These are phyloP conservation scores for Debaryomycetaceae sp. DNA, from an alignment of 1,139 yeast species.

Conservation along the genomic window DNA sequence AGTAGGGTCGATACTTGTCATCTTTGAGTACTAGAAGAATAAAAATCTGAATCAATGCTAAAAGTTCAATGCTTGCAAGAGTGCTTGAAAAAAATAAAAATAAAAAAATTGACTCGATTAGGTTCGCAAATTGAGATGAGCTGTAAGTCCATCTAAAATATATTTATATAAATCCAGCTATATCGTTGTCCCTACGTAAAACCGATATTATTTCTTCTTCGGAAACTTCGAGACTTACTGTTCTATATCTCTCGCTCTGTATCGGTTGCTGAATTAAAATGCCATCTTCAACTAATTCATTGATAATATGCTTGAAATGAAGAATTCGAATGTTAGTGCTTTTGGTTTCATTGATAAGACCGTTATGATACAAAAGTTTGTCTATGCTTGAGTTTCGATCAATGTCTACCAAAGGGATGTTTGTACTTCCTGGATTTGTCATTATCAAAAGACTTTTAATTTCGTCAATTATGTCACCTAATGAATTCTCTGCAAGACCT, in stretches of 20 bases:
- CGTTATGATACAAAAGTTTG: conserved; percentile 29
- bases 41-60: neutral
- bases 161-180: conserved; percentile 10
- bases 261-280: conserved; percentile 63
- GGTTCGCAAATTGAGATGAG: too few species aligned
- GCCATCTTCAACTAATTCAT: conserved; percentile 77
- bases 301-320: conserved; percentile 51
- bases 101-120: too few species aligned
- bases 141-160: neutral
- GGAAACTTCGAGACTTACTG: conserved; percentile 63
- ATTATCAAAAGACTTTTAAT: conserved; percentile 42
- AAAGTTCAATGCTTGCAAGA: neutral
- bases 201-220: conserved; percentile 66
- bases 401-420: conserved; percentile 13
- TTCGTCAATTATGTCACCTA: conserved; percentile 81
- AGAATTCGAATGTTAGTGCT: conserved; percentile 31
- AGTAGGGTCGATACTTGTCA: conserved; percentile 40
- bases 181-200: conserved; percentile 50
- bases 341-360: conserved; percentile 9
- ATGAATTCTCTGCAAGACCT: conserved; percentile 65
- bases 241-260: conserved; percentile 63
- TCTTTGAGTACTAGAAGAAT: conserved; percentile 5
- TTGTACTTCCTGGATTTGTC: conserved; percentile 22
- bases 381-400: conserved; percentile 15
- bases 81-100: neutral